Conservation (phyloP, 1,139 yeast species). For the Scheffersomyces titani region DNA sequence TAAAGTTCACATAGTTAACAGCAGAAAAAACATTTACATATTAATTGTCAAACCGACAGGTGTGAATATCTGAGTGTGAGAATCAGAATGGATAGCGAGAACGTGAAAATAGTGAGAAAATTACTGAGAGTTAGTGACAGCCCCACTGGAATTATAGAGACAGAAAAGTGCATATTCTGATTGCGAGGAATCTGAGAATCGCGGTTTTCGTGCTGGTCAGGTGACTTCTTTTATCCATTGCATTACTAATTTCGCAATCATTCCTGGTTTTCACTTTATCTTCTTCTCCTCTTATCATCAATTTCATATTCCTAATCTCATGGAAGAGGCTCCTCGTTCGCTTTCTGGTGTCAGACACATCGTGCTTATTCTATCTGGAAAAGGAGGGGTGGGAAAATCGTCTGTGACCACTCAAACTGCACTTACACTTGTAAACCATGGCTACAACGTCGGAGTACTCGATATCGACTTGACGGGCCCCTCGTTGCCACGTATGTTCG, state of each 20-base stretch:
- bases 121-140: background rate
- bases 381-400: constrained; percentile 84
- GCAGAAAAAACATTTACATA: no score
- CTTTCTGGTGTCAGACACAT: constrained; percentile 69
- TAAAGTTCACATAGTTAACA: background rate
- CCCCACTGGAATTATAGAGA: no score
- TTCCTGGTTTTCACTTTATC: background rate
- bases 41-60: no score
- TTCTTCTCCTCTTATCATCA: background rate
- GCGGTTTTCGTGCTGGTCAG: background rate
- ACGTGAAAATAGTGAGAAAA: no score
- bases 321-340: constrained; percentile 49
- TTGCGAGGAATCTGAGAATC: background rate
- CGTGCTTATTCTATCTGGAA: constrained; percentile 45
- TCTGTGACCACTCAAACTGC: constrained; percentile 95
- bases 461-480: constrained; percentile 98
- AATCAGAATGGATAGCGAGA: background rate
- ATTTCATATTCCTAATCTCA: background rate
- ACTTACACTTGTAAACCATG: constrained; percentile 66
- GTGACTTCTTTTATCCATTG: background rate
- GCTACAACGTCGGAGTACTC: constrained; percentile 83
- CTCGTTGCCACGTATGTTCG: constrained; percentile 94
- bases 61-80: no score
- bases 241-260: background rate
- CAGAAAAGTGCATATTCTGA: no score